Conservation (phyloP, 176 grass and related monocot species). For the Elymus sibiricus region DNA sequence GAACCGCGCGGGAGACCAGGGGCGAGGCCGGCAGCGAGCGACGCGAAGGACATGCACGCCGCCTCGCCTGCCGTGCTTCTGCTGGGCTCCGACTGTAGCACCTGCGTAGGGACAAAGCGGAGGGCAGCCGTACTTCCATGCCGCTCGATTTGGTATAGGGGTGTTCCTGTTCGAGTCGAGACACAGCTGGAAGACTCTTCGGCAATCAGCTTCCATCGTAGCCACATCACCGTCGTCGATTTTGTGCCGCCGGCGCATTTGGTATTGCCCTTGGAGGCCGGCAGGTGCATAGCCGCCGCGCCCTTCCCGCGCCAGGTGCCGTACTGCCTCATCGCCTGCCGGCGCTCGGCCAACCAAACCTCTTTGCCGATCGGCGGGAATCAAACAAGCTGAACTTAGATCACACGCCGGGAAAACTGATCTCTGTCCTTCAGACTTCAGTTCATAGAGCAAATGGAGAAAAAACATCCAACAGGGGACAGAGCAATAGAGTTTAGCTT, state of each 20-base stretch:
- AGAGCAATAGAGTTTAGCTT: background rate
- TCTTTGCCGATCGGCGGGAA: background rate
- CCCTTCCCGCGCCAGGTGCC: background rate
- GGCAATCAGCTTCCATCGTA: background rate
- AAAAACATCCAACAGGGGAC: background rate
- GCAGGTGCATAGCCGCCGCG: background rate
- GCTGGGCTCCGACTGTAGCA: background rate
- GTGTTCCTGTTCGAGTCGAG: background rate
- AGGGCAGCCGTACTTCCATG: slow-evolving; percentile 3
- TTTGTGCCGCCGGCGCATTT: background rate
- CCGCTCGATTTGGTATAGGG: background rate
- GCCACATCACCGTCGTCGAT: background rate
- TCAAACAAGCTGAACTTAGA: background rate
- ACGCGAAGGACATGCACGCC: slow-evolving; percentile 31
- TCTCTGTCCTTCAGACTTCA: background rate
- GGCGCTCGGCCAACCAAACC: background rate
- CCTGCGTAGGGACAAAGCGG: background rate
- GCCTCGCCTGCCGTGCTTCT: slow-evolving; percentile 18
- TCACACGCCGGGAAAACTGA: background rate
- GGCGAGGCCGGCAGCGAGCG: slow-evolving; percentile 14
- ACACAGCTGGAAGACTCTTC: background rate
- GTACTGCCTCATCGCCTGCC: background rate
- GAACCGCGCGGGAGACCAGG: slow-evolving; percentile 24
- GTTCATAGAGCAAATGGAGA: background rate
- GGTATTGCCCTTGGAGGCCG: background rate